Evolutionary conservation across 2,329 filamentous ascomycete species (phyloP), one percentile per base, ranked within the genome.

Genomic region (Pseudocercospora cruenta): DNA sequence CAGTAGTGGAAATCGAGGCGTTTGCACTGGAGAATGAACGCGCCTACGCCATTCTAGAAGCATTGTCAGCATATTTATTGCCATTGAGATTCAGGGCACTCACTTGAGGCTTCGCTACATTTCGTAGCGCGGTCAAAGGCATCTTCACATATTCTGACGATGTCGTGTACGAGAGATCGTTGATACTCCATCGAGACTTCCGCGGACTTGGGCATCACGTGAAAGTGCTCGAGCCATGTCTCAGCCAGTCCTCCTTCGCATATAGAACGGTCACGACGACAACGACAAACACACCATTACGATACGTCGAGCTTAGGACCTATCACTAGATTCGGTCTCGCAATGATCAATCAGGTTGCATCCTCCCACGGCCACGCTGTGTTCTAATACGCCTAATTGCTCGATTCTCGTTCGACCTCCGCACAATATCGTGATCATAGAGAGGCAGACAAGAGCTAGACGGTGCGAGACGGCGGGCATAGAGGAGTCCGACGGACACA

Each of bases 21-120:
- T 85, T 93, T 96, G 88, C 95, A 99, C 84, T 97, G 94, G 65
- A 97, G 88, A 81, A 99, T 92, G 84, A 98, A 98, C 78, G 94
- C 92, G 76, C 94, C 94, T 73, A 98, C 86, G 85, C 95, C 95
- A 84, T 99, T 98, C 94, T 98, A 75, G 21, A 53, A 14, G 39
- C 28, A 9, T 33, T 22, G 21, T 67, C 33, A n/a, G n/a, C n/a
- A n/a, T n/a, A n/a, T n/a, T n/a, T n/a, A n/a, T n/a, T n/a, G n/a
- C n/a, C n/a, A n/a, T n/a, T n/a, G n/a, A n/a, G n/a, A n/a, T n/a
- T n/a, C n/a, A n/a, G n/a, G n/a, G n/a, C n/a, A n/a, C 83, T 67
- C 80, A 88, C 87, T 77, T 86, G 85, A 68, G 83, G 78, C 70
- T 86, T 82, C 39, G 86, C 81, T 65, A 88, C 81, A 65, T 84